A percentile compares a stretch with the other conserved stretches of the same genome.
phyloP scores from a whole-genome alignment of 345 rosid species.

The Conringia planisiliqua region DNA sequence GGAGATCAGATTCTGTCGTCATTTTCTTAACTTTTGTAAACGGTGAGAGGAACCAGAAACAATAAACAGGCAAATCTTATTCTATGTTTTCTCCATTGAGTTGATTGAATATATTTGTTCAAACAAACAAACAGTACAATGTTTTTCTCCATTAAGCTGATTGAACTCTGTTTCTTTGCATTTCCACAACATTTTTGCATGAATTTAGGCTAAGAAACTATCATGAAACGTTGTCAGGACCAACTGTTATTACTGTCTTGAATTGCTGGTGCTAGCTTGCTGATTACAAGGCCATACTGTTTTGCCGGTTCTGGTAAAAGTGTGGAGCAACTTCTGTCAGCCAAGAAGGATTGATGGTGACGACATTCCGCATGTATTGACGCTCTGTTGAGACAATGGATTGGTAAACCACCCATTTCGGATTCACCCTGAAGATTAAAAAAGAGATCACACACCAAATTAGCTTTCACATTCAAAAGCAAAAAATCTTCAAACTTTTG shows the following conservation, averaged over 20 bases:
- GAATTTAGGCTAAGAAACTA: background rate
- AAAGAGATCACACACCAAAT: background rate
- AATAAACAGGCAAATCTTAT: conserved; percentile 17
- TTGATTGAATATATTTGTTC: conserved; percentile 8
- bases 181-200: background rate
- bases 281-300: conserved; percentile 24
- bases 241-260: background rate
- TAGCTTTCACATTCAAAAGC: background rate
- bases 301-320: conserved; percentile 56
- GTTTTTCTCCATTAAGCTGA: background rate
- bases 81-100: background rate
- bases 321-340: conserved; percentile 82
- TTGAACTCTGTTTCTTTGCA: background rate
- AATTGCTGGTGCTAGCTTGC: background rate
- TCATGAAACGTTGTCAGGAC: background rate
- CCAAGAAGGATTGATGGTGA: conserved; percentile 75
- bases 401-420: conserved; percentile 84
- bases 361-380: conserved; percentile 81
- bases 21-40: conserved; percentile 17
- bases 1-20: background rate
- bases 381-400: conserved; percentile 86
- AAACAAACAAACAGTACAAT: background rate
- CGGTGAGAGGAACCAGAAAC: conserved; percentile 26
- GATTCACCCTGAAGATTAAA: conserved; percentile 67
- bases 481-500: background rate